A percentile compares a stretch with the other conserved stretches of the same genome.
Evolutionary conservation across 1,284 basidiomycete genomes (phyloP).

Genomic region (Moesziomyces globuligerus): DNA sequence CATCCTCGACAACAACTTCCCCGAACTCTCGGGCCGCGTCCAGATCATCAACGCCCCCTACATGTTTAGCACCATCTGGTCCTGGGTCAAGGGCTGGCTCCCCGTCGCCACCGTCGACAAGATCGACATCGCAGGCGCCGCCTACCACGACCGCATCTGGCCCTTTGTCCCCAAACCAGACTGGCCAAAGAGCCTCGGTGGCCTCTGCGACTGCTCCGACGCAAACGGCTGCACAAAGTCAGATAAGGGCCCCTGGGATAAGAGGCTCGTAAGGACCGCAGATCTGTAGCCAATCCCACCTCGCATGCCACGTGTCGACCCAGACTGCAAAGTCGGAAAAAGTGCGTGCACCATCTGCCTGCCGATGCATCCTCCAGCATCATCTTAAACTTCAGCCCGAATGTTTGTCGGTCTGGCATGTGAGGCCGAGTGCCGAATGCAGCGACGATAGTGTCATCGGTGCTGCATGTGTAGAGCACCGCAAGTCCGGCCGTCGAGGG

Average conservation of each 20-base stretch:
- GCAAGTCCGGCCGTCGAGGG: too few species aligned
- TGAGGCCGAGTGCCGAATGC: too few species aligned
- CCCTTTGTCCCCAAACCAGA: constrained; percentile 51
- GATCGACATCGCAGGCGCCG: constrained; percentile 60
- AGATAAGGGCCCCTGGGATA: constrained; percentile 60
- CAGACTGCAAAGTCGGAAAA: too few species aligned
- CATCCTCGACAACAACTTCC: constrained; percentile 64
- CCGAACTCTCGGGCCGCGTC: constrained; percentile 61
- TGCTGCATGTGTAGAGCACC: too few species aligned
- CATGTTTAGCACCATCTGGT: constrained; percentile 62
- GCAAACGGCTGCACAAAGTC: constrained; percentile 41
- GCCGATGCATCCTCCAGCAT: too few species aligned
- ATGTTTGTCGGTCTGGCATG: too few species aligned
- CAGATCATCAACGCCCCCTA: constrained; percentile 66
- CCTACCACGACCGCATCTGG: constrained; percentile 48
- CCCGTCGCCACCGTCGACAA: constrained; percentile 61
- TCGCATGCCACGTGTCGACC: too few species aligned
- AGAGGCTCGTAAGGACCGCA: constrained; percentile 23
- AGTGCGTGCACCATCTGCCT: too few species aligned
- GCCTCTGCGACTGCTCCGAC: constrained; percentile 51
- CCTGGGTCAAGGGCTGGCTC: constrained; percentile 63
- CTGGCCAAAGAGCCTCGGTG: constrained; percentile 59
- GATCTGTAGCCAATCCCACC: constrained; percentile 5
- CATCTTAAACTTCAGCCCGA: too few species aligned
- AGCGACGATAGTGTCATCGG: too few species aligned